These are phyloP conservation scores for Pseudogymnoascus sp. DNA, from an alignment of 2,329 filamentous ascomycete species.

Conservation along the genomic window DNA sequence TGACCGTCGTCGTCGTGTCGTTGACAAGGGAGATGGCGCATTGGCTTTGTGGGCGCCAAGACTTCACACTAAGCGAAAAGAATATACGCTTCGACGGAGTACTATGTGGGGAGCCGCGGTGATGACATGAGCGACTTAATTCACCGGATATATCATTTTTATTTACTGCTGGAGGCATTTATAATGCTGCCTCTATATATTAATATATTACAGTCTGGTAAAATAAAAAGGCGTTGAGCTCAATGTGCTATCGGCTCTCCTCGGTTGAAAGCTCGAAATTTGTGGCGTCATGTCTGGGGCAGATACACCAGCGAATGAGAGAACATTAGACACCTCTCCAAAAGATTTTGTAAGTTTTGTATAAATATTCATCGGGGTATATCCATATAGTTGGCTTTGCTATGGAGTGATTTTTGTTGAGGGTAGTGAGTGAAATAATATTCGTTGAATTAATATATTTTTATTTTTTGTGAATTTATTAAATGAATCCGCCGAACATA, in stretches of 20 bases:
- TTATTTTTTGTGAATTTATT: not conserved
- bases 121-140: not conserved
- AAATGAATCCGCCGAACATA: not conserved
- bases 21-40: conserved; percentile 12
- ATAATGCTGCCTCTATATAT: not conserved
- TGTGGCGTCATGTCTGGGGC: not conserved
- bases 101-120: conserved; percentile 7
- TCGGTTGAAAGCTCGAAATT: not conserved
- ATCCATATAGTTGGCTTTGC: not conserved
- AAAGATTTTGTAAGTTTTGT: not conserved
- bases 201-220: not conserved
- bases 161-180: not conserved
- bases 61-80: conserved; percentile 20
- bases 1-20: conserved; percentile 15
- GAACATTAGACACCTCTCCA: not conserved
- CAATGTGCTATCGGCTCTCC: not conserved
- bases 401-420: not conserved
- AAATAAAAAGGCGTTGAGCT: not conserved
- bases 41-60: conserved; percentile 22
- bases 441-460: conserved; percentile 44
- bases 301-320: not conserved
- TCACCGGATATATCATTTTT: not conserved
- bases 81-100: conserved; percentile 2
- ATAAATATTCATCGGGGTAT: not conserved
- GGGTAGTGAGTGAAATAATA: not conserved